Evolutionary conservation across 2,329 filamentous ascomycete species (phyloP).

Genomic region (Nigrospora sphaerica): DNA sequence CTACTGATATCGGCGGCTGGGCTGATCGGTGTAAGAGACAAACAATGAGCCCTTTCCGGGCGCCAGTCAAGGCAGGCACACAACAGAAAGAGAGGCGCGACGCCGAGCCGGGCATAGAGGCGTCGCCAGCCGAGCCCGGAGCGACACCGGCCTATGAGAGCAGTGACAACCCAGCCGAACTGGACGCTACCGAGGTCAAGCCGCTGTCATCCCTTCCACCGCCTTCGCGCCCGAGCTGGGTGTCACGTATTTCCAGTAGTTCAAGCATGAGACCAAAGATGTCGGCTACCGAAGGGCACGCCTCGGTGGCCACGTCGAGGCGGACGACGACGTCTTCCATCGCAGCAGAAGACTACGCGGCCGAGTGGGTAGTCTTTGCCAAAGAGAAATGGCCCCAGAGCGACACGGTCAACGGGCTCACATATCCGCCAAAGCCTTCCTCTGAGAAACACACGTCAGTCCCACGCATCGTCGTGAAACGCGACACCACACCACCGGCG

Average conservation of each 20-base stretch:
- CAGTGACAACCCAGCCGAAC: conserved; percentile 3
- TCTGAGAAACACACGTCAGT: not conserved
- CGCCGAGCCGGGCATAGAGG: not conserved
- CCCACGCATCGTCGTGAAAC: not conserved
- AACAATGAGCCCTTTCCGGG: not conserved
- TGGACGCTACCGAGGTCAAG: not conserved
- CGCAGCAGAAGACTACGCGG: no score
- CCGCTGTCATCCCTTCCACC: not conserved
- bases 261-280: not conserved
- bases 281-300: not conserved
- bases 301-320: no score
- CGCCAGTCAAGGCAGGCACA: not conserved
- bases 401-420: not conserved
- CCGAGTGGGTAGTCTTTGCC: no score
- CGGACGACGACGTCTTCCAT: no score
- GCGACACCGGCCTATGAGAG: not conserved
- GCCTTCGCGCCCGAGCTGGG: conserved; percentile 2
- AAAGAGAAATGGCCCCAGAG: not conserved
- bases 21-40: not conserved
- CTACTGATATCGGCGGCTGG: not conserved
- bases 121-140: not conserved
- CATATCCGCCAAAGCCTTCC: not conserved
- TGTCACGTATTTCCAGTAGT: conserved; percentile 2
- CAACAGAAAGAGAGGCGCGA: not conserved
- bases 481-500: not conserved